Base-by-base conservation (phyloP, 768 basidiomycete genomes). In the Lepiota subincarnata region DNA sequence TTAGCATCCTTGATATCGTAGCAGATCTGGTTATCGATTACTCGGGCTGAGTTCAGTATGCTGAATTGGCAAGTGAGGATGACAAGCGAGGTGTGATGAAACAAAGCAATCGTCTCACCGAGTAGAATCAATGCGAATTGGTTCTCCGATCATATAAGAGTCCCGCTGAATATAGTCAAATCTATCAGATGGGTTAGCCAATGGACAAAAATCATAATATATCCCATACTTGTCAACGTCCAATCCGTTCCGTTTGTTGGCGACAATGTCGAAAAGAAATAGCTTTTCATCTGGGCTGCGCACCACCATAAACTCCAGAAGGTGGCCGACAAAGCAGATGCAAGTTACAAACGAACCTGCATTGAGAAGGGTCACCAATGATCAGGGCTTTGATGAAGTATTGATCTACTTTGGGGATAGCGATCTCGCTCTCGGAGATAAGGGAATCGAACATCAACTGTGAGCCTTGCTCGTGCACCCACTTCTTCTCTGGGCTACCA, bases 141-240 rank as follows among this genome's bases (percentile, higher is more conserved):
- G 72, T 39, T 87, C 83, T 11, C 88, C 89, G 31, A 89, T 79
- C 60, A 83, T 84, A 47, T 82, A 80, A 0, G 80, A 81, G 61
- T 93, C 91, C 1, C 91, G 74, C 5, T 81, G 72, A 51, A 93
- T 88, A 57, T 93, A 93, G 62, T 93, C 91, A 49, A 90, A 87
- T 59, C 89, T 91, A 22, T 3, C 18, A 10, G 11, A 10, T 26
- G 14, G n/a, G 24, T 48, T 24, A 31, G 50, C 53, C 52, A 20
- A 14, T 20, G 50, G 12, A 19, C 39, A 47, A 12, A 19, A 13
- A 14, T 39, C 46, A 38, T 24, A 24, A 31, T 52, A 24, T 7
- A 24, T 4, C 18, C 62, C 73, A 55, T 53, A 88, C 89, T 92
- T 92, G 75, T 93, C 90, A 4, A 93, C 90, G 60, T 93, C 91